Conservation (phyloP, 2,329 filamentous ascomycete species). For the Fusarium sp. region DNA sequence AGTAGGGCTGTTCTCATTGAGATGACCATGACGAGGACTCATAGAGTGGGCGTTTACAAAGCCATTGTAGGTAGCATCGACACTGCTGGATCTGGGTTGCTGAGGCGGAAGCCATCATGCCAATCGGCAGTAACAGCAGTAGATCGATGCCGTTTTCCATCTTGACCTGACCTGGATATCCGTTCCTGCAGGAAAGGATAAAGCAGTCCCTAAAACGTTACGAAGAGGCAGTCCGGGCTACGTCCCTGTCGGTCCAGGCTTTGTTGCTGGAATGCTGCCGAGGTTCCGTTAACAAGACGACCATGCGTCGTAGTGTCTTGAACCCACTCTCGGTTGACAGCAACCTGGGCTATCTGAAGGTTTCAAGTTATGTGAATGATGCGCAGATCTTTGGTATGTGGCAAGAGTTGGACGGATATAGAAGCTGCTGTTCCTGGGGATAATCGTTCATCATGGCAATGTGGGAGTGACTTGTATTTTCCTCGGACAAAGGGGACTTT, state of each 20-base stretch:
- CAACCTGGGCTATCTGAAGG: neutral
- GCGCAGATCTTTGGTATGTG: neutral
- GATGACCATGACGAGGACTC: neutral
- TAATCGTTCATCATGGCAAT: neutral
- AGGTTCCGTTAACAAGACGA: slow-evolving; percentile 1
- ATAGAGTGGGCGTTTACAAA: neutral
- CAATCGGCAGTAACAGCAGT: slow-evolving; percentile 6
- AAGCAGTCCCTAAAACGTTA: slow-evolving; percentile 6
- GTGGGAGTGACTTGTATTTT: neutral
- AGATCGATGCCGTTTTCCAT: slow-evolving; percentile 18
- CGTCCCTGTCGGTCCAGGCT: slow-evolving; percentile 3
- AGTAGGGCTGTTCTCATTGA: neutral
- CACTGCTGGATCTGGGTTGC: slow-evolving; percentile 30
- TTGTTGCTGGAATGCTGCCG: slow-evolving; percentile 21
- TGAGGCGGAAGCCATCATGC: slow-evolving; percentile 32
- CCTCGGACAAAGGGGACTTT: neutral
- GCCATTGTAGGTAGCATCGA: slow-evolving; percentile 21
- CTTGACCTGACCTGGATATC: neutral
- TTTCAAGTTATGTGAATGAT: neutral
- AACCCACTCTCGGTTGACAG: neutral
- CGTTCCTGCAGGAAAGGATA: slow-evolving; percentile 25
- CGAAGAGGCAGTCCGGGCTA: neutral
- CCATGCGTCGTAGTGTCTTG: neutral
- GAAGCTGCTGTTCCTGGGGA: neutral
- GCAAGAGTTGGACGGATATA: neutral